phyloP scores from a whole-genome alignment of 2,329 filamentous ascomycete species.

The Ceratocystis ficicola region DNA sequence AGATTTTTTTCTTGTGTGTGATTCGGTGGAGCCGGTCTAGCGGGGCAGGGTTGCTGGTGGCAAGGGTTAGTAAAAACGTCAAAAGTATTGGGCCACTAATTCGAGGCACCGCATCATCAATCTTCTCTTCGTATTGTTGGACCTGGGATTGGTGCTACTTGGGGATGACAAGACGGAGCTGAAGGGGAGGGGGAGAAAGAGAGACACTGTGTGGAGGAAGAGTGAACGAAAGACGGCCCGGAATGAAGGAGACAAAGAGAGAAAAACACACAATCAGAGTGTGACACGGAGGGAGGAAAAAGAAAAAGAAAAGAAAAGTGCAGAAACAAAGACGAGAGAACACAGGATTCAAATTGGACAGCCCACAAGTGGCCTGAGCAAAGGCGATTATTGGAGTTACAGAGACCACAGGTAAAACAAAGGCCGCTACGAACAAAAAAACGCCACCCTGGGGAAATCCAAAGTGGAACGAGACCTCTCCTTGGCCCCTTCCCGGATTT shows the following conservation, averaged over 20 bases:
- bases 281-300: background rate
- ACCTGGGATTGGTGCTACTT: background rate
- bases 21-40: background rate
- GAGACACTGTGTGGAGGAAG: background rate
- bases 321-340: background rate
- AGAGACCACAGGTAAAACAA: background rate
- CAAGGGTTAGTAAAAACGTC: background rate
- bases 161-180: background rate
- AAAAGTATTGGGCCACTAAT: background rate
- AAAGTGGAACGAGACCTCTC: conserved; percentile 4
- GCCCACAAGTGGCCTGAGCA: conserved; percentile 10
- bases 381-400: conserved; percentile 1
- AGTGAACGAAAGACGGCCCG: background rate
- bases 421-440: background rate
- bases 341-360: conserved; percentile 10
- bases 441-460: background rate
- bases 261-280: background rate
- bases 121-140: background rate
- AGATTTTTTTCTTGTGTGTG: background rate
- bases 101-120: background rate
- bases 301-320: background rate
- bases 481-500: background rate
- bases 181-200: background rate
- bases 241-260: background rate
- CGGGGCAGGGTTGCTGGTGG: background rate